Evolutionary conservation across 805 yeast genomes (phyloP), one percentile per base, ranked within the genome.

Genomic region (Candida morakotiae): DNA sequence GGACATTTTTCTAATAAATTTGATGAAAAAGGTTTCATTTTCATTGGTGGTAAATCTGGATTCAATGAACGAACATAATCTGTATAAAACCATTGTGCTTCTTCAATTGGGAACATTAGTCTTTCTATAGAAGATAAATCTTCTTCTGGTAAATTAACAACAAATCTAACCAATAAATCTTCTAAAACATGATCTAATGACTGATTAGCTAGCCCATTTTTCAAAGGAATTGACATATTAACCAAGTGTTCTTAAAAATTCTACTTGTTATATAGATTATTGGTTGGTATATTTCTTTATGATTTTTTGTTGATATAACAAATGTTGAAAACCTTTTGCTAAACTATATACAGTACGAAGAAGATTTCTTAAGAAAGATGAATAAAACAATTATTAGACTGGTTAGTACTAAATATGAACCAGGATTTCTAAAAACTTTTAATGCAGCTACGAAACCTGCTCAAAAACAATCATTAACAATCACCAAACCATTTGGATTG

Each of bases 71-170:
- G 73, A 9, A 83, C 71, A 51, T 83, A 89, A 60, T 93, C 99
- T 34, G 83, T 75, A 60, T 89, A 93, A 55, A 85, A 93, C 98
- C 98, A 93, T 49, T 88, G 96, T 2, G 98, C 98, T 60, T 93
- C 98, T 67, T 93, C 99, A 28, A 93, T 81, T 56, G 89, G 95
- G 64, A 93, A 93, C 53, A 88, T 77, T 18, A 89, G 83, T 53
- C 98, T 72, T 43, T 64, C 91, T 20, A 81, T 73, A 11, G 89
- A 75, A 23, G 93, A 78, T 36, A 91, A 64, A 58, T 93, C 98
- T 52, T 91, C 97, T 4, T 79, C 77, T 8, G 98, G 98, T 36
- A 89, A 85, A 67, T 93, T 93, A 40, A 89, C 76, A 34, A 94
- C 81, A 54, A 93, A 93, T 44, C 98, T 70, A 35, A 87, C 98